phyloP scores from a whole-genome alignment of 2,329 filamentous ascomycete genomes.

The Fusarium anguioides region DNA sequence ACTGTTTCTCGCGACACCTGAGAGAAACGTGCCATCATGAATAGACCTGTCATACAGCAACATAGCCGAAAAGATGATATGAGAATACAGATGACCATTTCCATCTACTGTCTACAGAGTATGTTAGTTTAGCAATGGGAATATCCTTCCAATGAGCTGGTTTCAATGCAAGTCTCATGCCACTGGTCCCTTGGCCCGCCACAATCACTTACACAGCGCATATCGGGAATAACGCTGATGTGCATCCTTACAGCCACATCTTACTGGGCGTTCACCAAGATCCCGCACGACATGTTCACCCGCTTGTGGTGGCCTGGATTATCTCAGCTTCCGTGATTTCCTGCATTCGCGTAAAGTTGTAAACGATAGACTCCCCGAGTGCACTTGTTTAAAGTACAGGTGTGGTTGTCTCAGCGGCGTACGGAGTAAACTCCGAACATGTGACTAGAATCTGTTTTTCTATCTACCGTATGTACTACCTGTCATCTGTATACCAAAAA shows the following conservation, averaged over 20 bases:
- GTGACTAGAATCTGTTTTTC: slow-evolving; percentile 12
- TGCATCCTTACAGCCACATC: neutral
- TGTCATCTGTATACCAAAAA: neutral
- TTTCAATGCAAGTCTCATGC: neutral
- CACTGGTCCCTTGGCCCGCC: neutral
- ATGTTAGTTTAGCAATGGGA: slow-evolving; percentile 19
- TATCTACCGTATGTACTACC: neutral
- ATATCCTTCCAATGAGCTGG: neutral
- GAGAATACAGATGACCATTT: slow-evolving; percentile 9
- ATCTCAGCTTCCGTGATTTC: neutral
- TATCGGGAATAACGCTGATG: slow-evolving; percentile 6
- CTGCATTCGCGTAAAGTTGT: neutral
- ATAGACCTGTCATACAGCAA: slow-evolving; percentile 38
- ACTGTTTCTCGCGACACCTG: slow-evolving; percentile 34
- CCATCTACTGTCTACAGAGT: slow-evolving; percentile 2
- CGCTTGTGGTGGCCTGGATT: neutral
- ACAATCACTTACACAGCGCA: neutral
- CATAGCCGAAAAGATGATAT: slow-evolving; percentile 26
- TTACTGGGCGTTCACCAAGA: slow-evolving; percentile 1
- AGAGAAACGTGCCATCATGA: slow-evolving; percentile 33
- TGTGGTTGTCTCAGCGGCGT: neutral
- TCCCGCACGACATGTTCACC: slow-evolving; percentile 1
- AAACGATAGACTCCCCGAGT: neutral
- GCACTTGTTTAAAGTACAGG: neutral
- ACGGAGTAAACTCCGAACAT: slow-evolving; percentile 3